A percentile compares a stretch with the other conserved stretches of the same genome.
Conservation (phyloP, 148 eudicot species). For the Euryodendron excelsum region DNA sequence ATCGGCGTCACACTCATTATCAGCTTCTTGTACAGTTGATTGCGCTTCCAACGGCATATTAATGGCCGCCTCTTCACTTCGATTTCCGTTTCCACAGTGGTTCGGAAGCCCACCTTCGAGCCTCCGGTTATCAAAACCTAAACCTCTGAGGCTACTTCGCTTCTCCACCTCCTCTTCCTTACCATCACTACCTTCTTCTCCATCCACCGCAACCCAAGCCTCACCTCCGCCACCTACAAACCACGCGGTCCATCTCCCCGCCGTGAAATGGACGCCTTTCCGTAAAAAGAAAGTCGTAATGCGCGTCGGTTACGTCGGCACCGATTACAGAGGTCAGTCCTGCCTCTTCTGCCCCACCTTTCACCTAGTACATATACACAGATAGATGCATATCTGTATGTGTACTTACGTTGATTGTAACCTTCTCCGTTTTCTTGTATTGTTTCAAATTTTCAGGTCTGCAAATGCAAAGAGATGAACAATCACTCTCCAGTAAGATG, state of each 20-base stretch:
- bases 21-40: background rate
- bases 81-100: conserved; percentile 17
- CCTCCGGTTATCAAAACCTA: conserved; percentile 12
- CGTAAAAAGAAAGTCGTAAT: conserved; percentile 88
- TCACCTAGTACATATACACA: background rate
- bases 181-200: background rate
- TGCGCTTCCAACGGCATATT: background rate
- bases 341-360: background rate
- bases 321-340: conserved; percentile 66
- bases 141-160: background rate
- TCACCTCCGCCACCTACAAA: conserved; percentile 9
- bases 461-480: conserved; percentile 67
- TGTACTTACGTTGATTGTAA: background rate
- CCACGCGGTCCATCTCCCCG: background rate
- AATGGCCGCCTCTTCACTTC: conserved; percentile 23
- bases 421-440: background rate
- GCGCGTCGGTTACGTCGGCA: conserved; percentile 94
- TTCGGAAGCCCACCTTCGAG: background rate
- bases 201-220: background rate
- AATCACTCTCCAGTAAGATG: conserved; percentile 53
- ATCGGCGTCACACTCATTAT: background rate
- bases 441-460: conserved; percentile 44
- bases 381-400: no score
- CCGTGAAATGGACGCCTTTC: conserved; percentile 60
- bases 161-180: conserved; percentile 2